Base-by-base conservation (phyloP, 2,329 filamentous ascomycete genomes). In the Aspergillus novoparasiticus region DNA sequence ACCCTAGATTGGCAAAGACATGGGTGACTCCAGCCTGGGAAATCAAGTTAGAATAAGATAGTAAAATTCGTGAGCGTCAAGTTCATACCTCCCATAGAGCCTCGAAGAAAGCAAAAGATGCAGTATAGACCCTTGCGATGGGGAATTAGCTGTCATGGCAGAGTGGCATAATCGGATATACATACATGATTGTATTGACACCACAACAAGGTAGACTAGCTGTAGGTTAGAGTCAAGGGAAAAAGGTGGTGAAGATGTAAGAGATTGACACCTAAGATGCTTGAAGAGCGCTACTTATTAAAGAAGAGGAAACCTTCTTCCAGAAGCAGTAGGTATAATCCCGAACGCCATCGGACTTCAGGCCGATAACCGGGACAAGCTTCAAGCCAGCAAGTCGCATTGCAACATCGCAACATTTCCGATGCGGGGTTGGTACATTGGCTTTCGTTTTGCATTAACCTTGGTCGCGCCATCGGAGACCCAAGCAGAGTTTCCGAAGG, bases 81-180 rank as follows among this genome's bases (percentile, higher is more conserved):
- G n/a, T 86, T 77, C 85, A 84, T 73, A 86, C 85, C 77, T 70
- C 67, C 68, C 68, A 70, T 56, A 94, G 80, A 36, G 90, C 89
- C 81, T 94, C 91, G 68, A 94, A 93, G 77, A 94, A 93, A 75
- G 91, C 91, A 71, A 89, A 91, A 0, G 90, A 92, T 14, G 91
- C 87, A 10, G 91, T 94, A 75, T 94, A 84, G 36, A 71, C 72
- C 76, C 76, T 76, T 23, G 4, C 19, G 5, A 23, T 51, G 8
- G 12, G 39, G 55, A n/a, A 34, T 53, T 21, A 55, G 57, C 48
- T n/a, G 19, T 28, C 11, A 36, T 16, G n/a, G 9, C 21, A 19
- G 14, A 21, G 28, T 21, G 23, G 14, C 14, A 26, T n/a, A 14
- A 30, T 23, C 10, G 55, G 19, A 26, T 30, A 28, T 16, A 56